Conservation (phyloP, 768 basidiomycete genomes). For the Candolleomyces eurysporus region DNA sequence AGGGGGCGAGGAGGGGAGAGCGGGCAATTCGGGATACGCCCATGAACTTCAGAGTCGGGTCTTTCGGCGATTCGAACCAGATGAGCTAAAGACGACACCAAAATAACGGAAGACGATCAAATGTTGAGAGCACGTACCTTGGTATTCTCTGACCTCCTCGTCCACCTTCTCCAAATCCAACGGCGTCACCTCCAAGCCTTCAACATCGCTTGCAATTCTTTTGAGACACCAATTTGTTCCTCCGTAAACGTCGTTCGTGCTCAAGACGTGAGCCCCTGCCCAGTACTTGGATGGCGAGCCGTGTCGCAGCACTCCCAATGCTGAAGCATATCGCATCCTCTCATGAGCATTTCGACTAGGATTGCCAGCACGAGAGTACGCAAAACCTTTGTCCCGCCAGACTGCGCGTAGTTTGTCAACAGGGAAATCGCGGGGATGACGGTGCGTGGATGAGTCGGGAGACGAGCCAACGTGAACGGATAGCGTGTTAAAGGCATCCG, state of each 20-base stretch:
- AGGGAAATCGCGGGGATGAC: slow-evolving; percentile 52
- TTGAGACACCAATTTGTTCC: slow-evolving; percentile 87
- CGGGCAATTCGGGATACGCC: slow-evolving; percentile 70
- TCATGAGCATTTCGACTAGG: slow-evolving; percentile 79
- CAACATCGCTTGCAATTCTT: slow-evolving; percentile 57
- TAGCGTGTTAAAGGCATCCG: too few species aligned
- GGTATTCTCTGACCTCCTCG: slow-evolving; percentile 71
- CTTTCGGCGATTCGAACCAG: slow-evolving; percentile 95
- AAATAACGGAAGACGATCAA: not conserved
- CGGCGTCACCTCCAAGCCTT: slow-evolving; percentile 74
- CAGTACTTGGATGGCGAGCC: slow-evolving; percentile 74
- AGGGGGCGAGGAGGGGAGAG: slow-evolving; percentile 63
- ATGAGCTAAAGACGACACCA: slow-evolving; percentile 54
- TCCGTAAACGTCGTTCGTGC: slow-evolving; percentile 92
- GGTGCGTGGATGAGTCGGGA: too few species aligned
- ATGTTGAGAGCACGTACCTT: slow-evolving; percentile 49
- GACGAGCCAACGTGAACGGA: too few species aligned
- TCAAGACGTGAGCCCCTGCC: slow-evolving; percentile 78
- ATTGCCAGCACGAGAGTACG: slow-evolving; percentile 91
- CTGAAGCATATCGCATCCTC: slow-evolving; percentile 75
- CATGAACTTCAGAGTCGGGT: slow-evolving; percentile 87
- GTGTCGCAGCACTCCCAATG: slow-evolving; percentile 84
- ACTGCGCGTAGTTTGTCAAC: slow-evolving; percentile 90
- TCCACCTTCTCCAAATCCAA: slow-evolving; percentile 73
- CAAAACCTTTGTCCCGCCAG: slow-evolving; percentile 79